Percentiles rank a stretch among this genome's conserved stretches.
phyloP scores from a whole-genome alignment of 192 early-diverging fungal genomes.

The Coemansia biformis region DNA sequence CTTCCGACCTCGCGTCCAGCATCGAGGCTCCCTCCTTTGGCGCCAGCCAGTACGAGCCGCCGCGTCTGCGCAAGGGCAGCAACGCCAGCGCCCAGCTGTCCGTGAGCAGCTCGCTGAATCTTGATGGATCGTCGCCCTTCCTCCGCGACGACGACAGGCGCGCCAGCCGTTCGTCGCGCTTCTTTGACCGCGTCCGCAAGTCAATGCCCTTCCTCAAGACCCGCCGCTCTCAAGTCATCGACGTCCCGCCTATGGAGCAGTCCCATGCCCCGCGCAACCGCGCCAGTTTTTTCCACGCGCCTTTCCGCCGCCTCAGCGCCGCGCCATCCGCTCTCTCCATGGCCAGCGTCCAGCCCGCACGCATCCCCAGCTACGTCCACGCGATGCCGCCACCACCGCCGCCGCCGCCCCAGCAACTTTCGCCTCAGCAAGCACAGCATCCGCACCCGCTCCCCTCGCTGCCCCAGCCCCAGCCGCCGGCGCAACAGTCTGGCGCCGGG shows the following conservation, averaged over 20 bases:
- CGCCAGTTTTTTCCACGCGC: conserved; percentile 41
- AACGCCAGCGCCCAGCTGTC: conserved; percentile 44
- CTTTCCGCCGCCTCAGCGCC: conserved; percentile 43
- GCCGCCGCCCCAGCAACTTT: conserved; percentile 8
- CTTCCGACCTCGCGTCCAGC: conserved; percentile 15
- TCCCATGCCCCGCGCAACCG: conserved; percentile 34
- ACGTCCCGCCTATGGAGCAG: conserved; percentile 34
- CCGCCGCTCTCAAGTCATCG: conserved; percentile 36
- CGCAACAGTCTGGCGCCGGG: too few relatives aligned
- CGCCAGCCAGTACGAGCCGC: conserved; percentile 46
- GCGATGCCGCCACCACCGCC: conserved; percentile 18
- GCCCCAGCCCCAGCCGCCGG: conserved; percentile 1
- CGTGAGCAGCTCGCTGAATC: conserved; percentile 40
- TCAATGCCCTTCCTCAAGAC: conserved; percentile 50
- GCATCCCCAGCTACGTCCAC: conserved; percentile 35
- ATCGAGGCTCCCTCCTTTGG: conserved; percentile 43
- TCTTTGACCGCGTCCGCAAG: conserved; percentile 42
- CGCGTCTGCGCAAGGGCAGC: conserved; percentile 44
- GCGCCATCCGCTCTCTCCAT: conserved; percentile 38
- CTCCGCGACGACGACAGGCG: conserved; percentile 41
- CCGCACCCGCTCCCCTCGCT: conserved; percentile 1
- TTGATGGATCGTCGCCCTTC: conserved; percentile 44
- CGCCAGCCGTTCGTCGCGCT: conserved; percentile 38
- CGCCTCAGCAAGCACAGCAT: conserved; percentile 2
- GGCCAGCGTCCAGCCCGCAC: conserved; percentile 15